These are phyloP conservation scores for Podaxis pistillaris DNA, from an alignment of 768 basidiomycete genomes.

Conservation along the genomic window DNA sequence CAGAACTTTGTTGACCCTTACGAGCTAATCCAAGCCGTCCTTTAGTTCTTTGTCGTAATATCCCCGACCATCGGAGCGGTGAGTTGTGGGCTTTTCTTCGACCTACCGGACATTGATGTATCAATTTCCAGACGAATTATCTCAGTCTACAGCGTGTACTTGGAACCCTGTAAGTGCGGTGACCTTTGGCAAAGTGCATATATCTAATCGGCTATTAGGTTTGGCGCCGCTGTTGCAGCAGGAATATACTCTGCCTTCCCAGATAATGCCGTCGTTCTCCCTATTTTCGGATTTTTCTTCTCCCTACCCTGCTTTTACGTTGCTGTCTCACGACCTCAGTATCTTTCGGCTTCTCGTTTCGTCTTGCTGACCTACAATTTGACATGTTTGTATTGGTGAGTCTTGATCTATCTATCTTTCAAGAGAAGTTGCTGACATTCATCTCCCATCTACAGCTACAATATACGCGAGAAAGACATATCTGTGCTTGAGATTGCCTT, in stretches of 20 bases:
- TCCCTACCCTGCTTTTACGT: conserved; percentile 94
- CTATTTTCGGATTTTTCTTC: conserved; percentile 84
- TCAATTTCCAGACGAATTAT: conserved; percentile 69
- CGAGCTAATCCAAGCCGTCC: not conserved
- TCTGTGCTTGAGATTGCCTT: conserved; percentile 70
- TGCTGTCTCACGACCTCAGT: conserved; percentile 76
- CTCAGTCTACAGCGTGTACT: conserved; percentile 79
- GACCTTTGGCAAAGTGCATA: not conserved
- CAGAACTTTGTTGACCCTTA: not conserved
- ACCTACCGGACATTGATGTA: conserved; percentile 14
- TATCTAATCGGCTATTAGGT: conserved; percentile 37
- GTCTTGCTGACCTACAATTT: conserved; percentile 88
- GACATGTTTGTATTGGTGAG: conserved; percentile 70
- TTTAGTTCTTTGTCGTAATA: conserved; percentile 87
- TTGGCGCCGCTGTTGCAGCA: conserved; percentile 78
- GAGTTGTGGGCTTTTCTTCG: conserved; percentile 17
- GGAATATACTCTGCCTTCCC: conserved; percentile 72
- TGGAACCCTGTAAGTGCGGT: conserved; percentile 71
- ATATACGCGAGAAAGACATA: conserved; percentile 60
- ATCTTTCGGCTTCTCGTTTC: conserved; percentile 74
- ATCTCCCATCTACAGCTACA: conserved; percentile 54
- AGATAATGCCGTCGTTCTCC: conserved; percentile 69
- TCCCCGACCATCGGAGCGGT: conserved; percentile 88
- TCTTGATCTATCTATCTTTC: conserved; percentile 11
- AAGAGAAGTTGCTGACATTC: not conserved